These are phyloP conservation scores for Cladosporium sp. DNA, from an alignment of 2,329 filamentous ascomycete species.

Conservation along the genomic window DNA sequence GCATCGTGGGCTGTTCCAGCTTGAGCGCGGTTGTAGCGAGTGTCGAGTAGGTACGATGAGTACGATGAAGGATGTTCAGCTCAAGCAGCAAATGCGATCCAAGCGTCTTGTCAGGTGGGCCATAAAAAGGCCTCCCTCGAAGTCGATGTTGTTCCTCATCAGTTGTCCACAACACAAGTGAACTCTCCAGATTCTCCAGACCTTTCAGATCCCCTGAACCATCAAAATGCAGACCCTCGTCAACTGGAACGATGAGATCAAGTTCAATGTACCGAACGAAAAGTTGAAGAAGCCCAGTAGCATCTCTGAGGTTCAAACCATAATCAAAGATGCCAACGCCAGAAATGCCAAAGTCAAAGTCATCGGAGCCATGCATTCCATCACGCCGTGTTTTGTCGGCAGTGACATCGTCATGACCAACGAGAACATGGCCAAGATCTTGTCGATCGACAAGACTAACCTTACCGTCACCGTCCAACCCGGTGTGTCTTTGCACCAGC, in stretches of 20 bases:
- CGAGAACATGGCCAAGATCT: constrained; percentile 7
- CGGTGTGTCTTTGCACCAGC: constrained; percentile 9
- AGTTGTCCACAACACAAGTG: neutral
- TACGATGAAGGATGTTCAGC: neutral
- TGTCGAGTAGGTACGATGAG: neutral
- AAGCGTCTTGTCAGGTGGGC: neutral
- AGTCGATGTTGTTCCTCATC: neutral
- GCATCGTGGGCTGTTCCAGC: neutral
- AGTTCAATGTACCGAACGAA: constrained; percentile 7
- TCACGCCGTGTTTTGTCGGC: constrained; percentile 12
- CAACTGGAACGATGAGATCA: constrained; percentile 15
- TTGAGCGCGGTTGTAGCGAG: neutral
- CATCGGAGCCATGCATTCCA: constrained; percentile 14
- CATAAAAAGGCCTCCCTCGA: neutral
- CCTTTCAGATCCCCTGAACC: no score
- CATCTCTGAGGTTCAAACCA: constrained; percentile 9
- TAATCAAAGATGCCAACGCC: constrained; percentile 11
- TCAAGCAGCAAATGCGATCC: neutral
- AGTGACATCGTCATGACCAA: constrained; percentile 8
- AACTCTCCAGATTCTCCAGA: no score
- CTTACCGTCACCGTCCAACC: constrained; percentile 13
- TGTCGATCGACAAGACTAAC: constrained; percentile 7
- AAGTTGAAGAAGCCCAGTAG: constrained; percentile 12
- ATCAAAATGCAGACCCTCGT: constrained; percentile 3
- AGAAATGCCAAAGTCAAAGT: constrained; percentile 12